Evolutionary conservation across 1,139 yeast species (phyloP), one percentile per base, ranked within the genome.

Genomic region (Diutina mesorugosa): DNA sequence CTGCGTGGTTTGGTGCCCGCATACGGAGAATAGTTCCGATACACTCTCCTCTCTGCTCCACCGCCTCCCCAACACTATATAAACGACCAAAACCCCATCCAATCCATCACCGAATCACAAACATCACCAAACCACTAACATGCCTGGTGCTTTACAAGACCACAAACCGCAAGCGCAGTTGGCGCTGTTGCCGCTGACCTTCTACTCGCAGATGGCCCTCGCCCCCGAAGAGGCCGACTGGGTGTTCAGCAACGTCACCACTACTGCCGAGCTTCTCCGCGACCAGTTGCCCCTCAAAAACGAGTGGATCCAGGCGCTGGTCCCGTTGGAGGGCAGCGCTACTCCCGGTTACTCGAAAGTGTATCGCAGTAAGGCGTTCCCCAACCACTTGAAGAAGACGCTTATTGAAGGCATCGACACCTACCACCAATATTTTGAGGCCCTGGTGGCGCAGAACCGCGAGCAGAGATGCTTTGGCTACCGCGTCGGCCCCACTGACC

Each of bases 311-410:
- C 53, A 50, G 32, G 41, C 29, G 21, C 32, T 38, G 45, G 64
- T 50, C 2, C n/a, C 53, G n/a, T 6, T 50, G 4, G 41, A 30
- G 3, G 53, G 53, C 7, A 32, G 45, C 35, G 29, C 67, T 57
- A 66, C 65, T 60, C 70, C 72, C 1, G 87, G 87, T 0, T 78
- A 65, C 65, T 81, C 88, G 12, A 68, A 78, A 2, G 64, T 81
- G 50, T 85, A 79, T 66, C 71, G 90, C 64, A 82, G 79, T 64
- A 67, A 65, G 1, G 59, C 59, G 6, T 55, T 57, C 30, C 58
- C 59, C 10, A 52, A 58, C 18, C 18, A 45, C 4, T 32, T 61
- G 10, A 45, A 59, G 35, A n/a, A 55, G 8, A 46, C 47, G 5
- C 52, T 63, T 35, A 60, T 61, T 21, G 60, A 63, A 2, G 69